Base-by-base conservation (phyloP, 768 basidiomycete genomes). In the Cystofilobasidium macerans region DNA sequence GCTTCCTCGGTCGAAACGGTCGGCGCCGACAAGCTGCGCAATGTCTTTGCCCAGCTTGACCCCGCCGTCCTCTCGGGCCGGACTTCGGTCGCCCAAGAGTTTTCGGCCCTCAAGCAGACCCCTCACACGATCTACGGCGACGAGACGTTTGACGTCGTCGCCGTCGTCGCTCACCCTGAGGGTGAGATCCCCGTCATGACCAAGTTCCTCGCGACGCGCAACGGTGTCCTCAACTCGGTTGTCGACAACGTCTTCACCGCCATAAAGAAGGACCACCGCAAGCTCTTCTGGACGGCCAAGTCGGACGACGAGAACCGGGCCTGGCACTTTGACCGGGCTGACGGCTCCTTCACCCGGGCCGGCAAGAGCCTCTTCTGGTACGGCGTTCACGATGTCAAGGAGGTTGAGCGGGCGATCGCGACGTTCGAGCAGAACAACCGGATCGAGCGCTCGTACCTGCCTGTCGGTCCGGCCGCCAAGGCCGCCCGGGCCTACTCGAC, bases 261-360 rank as follows among this genome's bases (percentile, higher is more conserved):
- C n/a, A 85, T 99, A 80, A 87, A 86, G 78, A 93, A 91, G 79
- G 91, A 98, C 75, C 87, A 97, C 77, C 83, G 85, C 69, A 83
- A 84, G 66, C 82, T 99, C 45, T 95, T 99, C 82, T 98, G 95
- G 95, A 97, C 93, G n/a, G 86, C 90, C 0, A 87, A 86, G 71
- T 86, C 86, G 5, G 92, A 97, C 70, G 94, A 98, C 75, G 94
- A 98, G 78, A 93, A 95, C 77, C 85, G 93, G 45, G 83, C 86
- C 4, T 99, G 95, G 95, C 94, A 99, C 78, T 99, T 97, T 72
- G 94, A 99, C 79, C 85, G 92, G 63, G 91, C 95, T 0, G 93
- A 98, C 71, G 95, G 95, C 0, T 90, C 88, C 77, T 99, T 99
- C 80, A 94, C 92, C 22, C 82, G 95, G 43, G 89, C 89, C 22